phyloP scores from a whole-genome alignment of 805 yeast species.

The Hemisphaericaspora nanyangensis region DNA sequence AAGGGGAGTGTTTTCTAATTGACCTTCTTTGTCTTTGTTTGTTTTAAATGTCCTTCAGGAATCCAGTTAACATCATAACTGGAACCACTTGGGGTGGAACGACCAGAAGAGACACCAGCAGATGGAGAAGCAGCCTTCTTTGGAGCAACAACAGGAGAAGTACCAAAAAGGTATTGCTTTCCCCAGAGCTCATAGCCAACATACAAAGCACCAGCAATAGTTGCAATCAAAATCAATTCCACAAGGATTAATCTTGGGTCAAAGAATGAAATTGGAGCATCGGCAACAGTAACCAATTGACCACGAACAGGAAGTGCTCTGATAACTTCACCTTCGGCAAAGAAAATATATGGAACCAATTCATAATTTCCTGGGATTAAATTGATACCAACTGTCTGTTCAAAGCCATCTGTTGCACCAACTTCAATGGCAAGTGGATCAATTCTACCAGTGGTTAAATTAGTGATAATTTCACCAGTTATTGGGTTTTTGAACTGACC shows the following conservation, averaged over 20 bases:
- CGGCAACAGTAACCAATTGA: constrained; percentile 55
- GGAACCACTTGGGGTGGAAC: constrained; percentile 17
- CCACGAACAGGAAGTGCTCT: constrained; percentile 55
- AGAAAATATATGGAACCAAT: constrained; percentile 57
- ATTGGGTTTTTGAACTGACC: constrained; percentile 59
- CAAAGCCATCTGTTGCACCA: constrained; percentile 47
- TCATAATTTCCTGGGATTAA: constrained; percentile 55
- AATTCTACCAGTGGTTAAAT: constrained; percentile 60
- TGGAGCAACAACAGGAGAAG: constrained; percentile 28
- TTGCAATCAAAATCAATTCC: constrained; percentile 48
- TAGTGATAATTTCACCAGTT: constrained; percentile 49
- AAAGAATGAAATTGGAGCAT: constrained; percentile 63
- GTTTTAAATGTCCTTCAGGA: constrained; percentile 50
- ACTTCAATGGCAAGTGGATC: constrained; percentile 56
- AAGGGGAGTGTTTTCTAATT: too few relatives aligned
- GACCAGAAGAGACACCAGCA: constrained; percentile 9
- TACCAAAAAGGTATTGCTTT: constrained; percentile 38
- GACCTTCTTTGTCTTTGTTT: constrained; percentile 28
- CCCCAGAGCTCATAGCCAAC: constrained; percentile 43
- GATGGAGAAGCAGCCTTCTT: constrained; percentile 22
- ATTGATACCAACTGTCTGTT: constrained; percentile 58
- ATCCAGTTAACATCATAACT: constrained; percentile 52
- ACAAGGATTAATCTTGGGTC: constrained; percentile 69
- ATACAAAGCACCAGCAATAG: constrained; percentile 51
- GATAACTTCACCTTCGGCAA: constrained; percentile 46